Evolutionary conservation across 345 rosid species (phyloP), one percentile per base, ranked within the genome.

Genomic region (Iberis pinnata): DNA sequence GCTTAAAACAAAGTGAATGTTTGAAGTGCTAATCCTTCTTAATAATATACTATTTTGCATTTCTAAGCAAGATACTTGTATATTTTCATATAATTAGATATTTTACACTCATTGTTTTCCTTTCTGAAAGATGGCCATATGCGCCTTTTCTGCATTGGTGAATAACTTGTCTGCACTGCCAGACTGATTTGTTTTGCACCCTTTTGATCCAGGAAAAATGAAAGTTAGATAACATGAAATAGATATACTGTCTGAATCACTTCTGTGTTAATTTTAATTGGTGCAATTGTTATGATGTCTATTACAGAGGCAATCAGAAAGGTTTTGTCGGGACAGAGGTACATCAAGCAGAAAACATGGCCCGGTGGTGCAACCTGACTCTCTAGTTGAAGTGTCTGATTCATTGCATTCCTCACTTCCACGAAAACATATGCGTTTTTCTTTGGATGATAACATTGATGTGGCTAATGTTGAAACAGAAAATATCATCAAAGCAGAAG

Each of bases 401-500:
- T 83, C 71, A 73, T 48, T 31, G 62, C 63, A 57, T 53, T 55
- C 64, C 45, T 61, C 18, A 53, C 71, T 46, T 43, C 67, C 80
- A 14, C 27, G 8, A 17, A 89, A 81, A 75, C 71, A 63, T 64
- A 33, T 73, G 27, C 66, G 78, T 18, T 45, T 60, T 43, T 79
- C 87, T 56, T 71, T 83, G 60, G 76, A 78, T 54, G 74, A 78
- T 48, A 76, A 65, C 58, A 65, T 74, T 27, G 88, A 85, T 75
- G 90, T 88, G 66, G 86, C 80, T 25, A 78, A 77, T 76, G 86
- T 81, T 65, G 85, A 92, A 72, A 82, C 83, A 60, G 90, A 85
- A 65, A 64, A 69, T 65, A 66, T 59, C 74, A 70, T 80, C 71
- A 88, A 83, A 74, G 71, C 46, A 68, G 95, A 92, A 62, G 98